A percentile compares a stretch with the other conserved stretches of the same genome.
These are phyloP conservation scores for Lentinus tigrinus DNA, from an alignment of 768 basidiomycete genomes.

Conservation along the genomic window DNA sequence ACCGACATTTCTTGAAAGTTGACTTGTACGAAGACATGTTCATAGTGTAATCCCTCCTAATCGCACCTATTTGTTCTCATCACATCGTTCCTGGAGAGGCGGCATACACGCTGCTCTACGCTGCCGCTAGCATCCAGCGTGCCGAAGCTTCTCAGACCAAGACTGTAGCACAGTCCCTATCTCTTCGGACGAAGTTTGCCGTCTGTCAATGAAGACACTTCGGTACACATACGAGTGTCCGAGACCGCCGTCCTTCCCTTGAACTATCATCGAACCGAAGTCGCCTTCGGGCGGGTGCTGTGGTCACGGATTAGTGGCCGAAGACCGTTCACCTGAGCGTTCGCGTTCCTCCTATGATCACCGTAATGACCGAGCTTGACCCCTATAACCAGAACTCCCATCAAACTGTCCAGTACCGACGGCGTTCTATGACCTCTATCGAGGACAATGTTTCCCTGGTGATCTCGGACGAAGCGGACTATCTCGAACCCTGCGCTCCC, in stretches of 20 bases:
- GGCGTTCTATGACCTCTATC: neutral
- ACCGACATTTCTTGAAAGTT: neutral
- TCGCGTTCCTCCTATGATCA: neutral
- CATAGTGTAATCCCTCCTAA: neutral
- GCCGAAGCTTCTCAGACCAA: too few species aligned
- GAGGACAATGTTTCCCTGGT: neutral
- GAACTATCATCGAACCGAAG: neutral
- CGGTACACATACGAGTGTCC: neutral
- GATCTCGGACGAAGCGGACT: neutral
- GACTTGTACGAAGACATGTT: neutral
- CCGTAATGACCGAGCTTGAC: neutral
- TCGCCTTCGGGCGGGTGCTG: neutral
- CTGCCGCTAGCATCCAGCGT: too few species aligned
- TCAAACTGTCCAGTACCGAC: neutral
- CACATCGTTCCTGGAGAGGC: too few species aligned
- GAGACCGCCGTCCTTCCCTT: neutral
- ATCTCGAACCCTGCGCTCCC: neutral
- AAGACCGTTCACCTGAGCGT: neutral
- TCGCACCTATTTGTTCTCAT: too few species aligned
- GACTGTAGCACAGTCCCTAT: neutral
- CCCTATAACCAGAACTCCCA: neutral
- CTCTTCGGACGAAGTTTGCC: neutral
- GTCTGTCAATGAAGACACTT: too few species aligned
- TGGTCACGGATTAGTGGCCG: neutral
- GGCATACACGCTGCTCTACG: too few species aligned